phyloP scores from a whole-genome alignment of 345 rosid species.

The Gossypium turneri region DNA sequence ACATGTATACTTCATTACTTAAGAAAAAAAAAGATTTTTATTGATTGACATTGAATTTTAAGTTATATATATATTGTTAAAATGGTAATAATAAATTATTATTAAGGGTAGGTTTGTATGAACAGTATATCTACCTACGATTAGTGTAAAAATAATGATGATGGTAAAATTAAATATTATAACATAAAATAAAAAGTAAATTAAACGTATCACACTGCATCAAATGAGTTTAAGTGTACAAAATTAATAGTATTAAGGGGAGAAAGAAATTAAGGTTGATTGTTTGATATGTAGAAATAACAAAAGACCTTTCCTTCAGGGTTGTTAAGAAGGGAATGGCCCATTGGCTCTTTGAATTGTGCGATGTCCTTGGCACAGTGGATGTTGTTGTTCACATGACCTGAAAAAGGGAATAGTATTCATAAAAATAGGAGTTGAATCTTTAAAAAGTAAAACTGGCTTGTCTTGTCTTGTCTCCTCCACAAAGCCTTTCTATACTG shows the following conservation, averaged over 20 bases:
- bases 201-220: accelerated
- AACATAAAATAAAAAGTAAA: no score
- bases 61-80: no score
- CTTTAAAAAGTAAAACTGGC: no score
- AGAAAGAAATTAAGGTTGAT: background rate
- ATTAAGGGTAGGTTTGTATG: accelerated
- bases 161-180: accelerated
- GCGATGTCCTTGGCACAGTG: background rate
- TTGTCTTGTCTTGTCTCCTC: background rate
- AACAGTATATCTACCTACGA: accelerated
- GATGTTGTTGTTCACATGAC: conserved; percentile 1
- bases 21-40: no score
- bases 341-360: no score
- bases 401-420: background rate
- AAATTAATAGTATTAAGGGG: no score
- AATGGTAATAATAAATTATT: no score
- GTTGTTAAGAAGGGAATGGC: background rate
- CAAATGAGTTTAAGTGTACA: no score
- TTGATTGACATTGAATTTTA: no score
- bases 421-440: no score
- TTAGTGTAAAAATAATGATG: accelerated
- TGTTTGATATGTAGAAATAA: background rate
- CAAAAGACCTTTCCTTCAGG: background rate
- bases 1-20: no score
- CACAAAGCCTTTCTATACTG: background rate